These are phyloP conservation scores for Silene latifolia DNA, from an alignment of 148 eudicot species.

Conservation along the genomic window DNA sequence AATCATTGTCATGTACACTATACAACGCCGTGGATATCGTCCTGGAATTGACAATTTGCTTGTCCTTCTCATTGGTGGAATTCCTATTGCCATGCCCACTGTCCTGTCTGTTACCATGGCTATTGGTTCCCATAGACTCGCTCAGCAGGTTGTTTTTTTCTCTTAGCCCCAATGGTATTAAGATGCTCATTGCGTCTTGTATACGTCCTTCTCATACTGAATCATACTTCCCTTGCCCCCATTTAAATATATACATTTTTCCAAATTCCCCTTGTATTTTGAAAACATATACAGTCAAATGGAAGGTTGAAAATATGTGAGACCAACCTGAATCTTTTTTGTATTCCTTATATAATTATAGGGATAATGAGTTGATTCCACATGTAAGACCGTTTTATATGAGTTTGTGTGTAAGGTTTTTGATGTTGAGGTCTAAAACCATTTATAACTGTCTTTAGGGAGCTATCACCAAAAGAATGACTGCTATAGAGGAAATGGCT, in stretches of 20 bases:
- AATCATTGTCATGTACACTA: conserved; percentile 92
- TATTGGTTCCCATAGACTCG: conserved; percentile 92
- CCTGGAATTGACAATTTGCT: conserved; percentile 99
- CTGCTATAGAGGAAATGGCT: conserved; percentile 97
- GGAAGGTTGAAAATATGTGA: no score
- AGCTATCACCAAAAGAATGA: conserved; percentile 94
- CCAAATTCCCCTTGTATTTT: no score
- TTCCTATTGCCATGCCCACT: conserved; percentile 99
- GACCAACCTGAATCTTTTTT: no score
- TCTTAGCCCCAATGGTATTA: neutral
- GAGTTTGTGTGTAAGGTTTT: neutral
- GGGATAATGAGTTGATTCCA: neutral
- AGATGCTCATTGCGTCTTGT: no score
- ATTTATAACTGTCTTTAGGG: conserved; percentile 40
- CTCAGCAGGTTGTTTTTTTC: conserved; percentile 73
- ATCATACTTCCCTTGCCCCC: no score
- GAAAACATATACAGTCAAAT: no score
- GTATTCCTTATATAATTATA: no score
- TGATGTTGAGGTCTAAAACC: neutral
- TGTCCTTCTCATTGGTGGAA: conserved; percentile 98
- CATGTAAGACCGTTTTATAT: neutral
- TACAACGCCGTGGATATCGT: conserved; percentile 82
- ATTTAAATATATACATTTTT: no score
- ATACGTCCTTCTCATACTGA: no score
- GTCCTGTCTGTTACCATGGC: conserved; percentile 99